These are phyloP conservation scores for Corchorus olitorius DNA, from an alignment of 345 rosid genomes.

Conservation along the genomic window DNA sequence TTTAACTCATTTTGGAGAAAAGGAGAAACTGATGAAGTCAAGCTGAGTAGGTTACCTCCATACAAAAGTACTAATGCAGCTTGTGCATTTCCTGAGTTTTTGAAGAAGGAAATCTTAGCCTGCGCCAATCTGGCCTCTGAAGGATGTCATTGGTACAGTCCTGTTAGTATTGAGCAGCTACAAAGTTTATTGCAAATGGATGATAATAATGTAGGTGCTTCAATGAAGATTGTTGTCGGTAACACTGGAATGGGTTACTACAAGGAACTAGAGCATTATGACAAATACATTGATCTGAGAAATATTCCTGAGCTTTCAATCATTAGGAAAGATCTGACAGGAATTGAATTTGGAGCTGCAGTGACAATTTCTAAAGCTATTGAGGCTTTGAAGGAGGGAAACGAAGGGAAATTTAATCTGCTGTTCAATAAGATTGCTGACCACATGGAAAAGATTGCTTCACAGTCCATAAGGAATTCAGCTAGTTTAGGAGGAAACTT, in stretches of 20 bases:
- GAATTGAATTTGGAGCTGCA: slow-evolving; percentile 73
- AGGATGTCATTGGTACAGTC: slow-evolving; percentile 52
- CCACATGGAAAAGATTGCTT: slow-evolving; percentile 77
- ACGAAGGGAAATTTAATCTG: slow-evolving; percentile 23
- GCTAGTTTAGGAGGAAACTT: slow-evolving; percentile 83
- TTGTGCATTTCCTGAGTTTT: slow-evolving; percentile 61
- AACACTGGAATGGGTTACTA: slow-evolving; percentile 77
- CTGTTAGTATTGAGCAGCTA: slow-evolving; percentile 52
- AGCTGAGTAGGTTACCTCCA: slow-evolving; percentile 50
- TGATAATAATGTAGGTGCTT: slow-evolving; percentile 13
- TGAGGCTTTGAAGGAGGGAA: slow-evolving; percentile 52
- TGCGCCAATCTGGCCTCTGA: slow-evolving; percentile 37
- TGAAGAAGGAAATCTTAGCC: slow-evolving; percentile 45
- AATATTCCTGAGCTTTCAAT: slow-evolving; percentile 54
- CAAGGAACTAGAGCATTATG: slow-evolving; percentile 50
- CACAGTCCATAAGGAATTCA: slow-evolving; percentile 58
- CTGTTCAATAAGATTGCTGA: slow-evolving; percentile 50
- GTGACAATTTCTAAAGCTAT: slow-evolving; percentile 71
- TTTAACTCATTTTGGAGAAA: slow-evolving; percentile 71
- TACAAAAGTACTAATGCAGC: slow-evolving; percentile 32
- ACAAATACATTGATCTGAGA: slow-evolving; percentile 64
- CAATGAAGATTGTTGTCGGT: slow-evolving; percentile 62
- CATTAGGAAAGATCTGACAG: slow-evolving; percentile 45
- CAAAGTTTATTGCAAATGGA: slow-evolving; percentile 32
- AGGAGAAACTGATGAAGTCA: slow-evolving; percentile 50